Evolutionary conservation across 2,329 filamentous ascomycete genomes (phyloP).

Genomic region (Huntiella omanensis): DNA sequence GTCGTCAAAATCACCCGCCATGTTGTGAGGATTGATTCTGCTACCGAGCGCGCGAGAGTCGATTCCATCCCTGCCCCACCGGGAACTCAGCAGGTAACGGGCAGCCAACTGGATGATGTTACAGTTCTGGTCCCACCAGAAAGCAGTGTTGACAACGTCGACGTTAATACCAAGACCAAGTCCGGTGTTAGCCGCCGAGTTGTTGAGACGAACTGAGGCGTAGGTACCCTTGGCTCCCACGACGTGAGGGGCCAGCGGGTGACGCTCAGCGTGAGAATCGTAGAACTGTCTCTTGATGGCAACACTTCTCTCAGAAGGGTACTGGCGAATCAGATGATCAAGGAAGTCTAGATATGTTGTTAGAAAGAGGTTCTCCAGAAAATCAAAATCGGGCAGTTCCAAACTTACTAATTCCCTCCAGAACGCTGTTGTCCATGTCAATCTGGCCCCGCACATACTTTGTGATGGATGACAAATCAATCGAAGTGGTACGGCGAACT

Average conservation of each 20-base stretch:
- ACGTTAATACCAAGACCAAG: conserved; percentile 64
- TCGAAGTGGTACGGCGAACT: conserved; percentile 43
- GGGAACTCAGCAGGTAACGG: too few species aligned
- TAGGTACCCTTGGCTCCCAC: conserved; percentile 82
- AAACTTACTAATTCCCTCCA: conserved; percentile 49
- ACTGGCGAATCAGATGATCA: conserved; percentile 72
- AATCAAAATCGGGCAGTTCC: too few species aligned
- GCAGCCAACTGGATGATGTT: too few species aligned
- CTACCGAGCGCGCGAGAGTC: too few species aligned
- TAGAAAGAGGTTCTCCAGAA: neutral
- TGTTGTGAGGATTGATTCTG: too few species aligned
- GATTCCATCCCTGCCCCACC: too few species aligned
- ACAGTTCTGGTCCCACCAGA: conserved; percentile 36
- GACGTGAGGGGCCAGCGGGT: conserved; percentile 36
- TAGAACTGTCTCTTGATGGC: conserved; percentile 76
- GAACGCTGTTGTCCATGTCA: conserved; percentile 44
- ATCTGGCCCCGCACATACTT: conserved; percentile 44
- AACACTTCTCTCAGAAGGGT: conserved; percentile 47
- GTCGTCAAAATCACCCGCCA: too few species aligned
- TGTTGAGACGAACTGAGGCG: conserved; percentile 59
- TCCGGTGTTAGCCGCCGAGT: conserved; percentile 23
- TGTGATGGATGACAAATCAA: conserved; percentile 48
- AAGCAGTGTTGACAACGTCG: conserved; percentile 80
- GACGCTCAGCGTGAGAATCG: conserved; percentile 26
- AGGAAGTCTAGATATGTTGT: conserved; percentile 38